phyloP scores from a whole-genome alignment of 805 yeast species.

The Candida stauntonica region DNA sequence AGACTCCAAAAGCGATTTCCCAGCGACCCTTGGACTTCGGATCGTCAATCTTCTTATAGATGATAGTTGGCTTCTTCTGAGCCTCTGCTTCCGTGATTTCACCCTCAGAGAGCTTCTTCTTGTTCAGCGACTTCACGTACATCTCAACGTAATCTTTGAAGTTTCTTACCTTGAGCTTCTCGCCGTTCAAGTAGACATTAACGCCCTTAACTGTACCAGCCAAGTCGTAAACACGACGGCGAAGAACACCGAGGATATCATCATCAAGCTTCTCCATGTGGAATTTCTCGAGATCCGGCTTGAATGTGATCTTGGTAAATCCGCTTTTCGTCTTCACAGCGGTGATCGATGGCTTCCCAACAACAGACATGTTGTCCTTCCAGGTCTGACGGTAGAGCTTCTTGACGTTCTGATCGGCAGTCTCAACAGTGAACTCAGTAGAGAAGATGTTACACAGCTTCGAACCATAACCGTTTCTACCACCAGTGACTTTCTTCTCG shows the following conservation, averaged over 20 bases:
- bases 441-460: conserved; percentile 95
- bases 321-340: conserved; percentile 49
- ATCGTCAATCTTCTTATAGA: conserved; percentile 76
- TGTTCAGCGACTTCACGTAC: conserved; percentile 74
- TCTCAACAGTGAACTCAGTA: conserved; percentile 78
- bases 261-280: conserved; percentile 81
- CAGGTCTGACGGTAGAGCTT: conserved; percentile 76
- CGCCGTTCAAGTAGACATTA: conserved; percentile 72
- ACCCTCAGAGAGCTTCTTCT: conserved; percentile 29
- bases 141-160: conserved; percentile 88
- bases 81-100: conserved; percentile 31
- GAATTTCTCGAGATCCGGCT: conserved; percentile 82
- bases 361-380: conserved; percentile 79
- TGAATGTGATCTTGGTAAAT: conserved; percentile 81
- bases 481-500: conserved; percentile 95
- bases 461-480: conserved; percentile 98
- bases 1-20: conserved; percentile 94
- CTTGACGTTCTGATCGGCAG: conserved; percentile 69
- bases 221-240: conserved; percentile 91
- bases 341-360: conserved; percentile 70
- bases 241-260: conserved; percentile 77
- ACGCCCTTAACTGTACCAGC: conserved; percentile 91
- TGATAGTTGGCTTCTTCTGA: conserved; percentile 52
- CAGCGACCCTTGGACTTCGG: conserved; percentile 48
- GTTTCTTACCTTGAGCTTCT: conserved; percentile 58